Conservation (phyloP, 148 eudicot genomes). For the Cornus suecica region DNA sequence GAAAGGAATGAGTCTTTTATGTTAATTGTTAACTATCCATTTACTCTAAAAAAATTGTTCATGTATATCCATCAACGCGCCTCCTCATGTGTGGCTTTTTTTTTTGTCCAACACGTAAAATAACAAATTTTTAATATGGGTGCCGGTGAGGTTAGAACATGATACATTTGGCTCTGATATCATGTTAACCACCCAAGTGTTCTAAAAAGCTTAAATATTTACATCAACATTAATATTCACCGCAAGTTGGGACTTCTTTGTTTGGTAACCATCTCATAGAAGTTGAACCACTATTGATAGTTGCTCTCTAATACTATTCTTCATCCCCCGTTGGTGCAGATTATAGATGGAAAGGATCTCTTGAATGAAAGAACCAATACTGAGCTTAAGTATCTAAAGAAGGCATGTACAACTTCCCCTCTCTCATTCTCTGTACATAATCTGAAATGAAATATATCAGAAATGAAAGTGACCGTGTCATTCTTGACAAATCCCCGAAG, state of each 20-base stretch:
- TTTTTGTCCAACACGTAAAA: too few species aligned
- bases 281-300: background rate
- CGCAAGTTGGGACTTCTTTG: background rate
- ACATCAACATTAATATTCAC: too few species aligned
- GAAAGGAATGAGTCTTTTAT: too few species aligned
- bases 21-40: too few species aligned
- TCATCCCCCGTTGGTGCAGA: conserved; percentile 38
- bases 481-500: background rate
- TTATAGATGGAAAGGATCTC: conserved; percentile 87
- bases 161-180: too few species aligned
- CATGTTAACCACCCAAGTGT: too few species aligned
- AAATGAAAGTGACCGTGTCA: background rate
- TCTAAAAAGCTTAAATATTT: too few species aligned
- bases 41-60: too few species aligned
- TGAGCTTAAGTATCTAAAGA: conserved; percentile 75
- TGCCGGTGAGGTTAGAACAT: too few species aligned
- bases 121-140: too few species aligned
- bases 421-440: background rate
- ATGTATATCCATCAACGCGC: too few species aligned
- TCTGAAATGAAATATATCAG: background rate
- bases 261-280: background rate
- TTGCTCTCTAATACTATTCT: background rate
- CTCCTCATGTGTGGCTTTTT: background rate
- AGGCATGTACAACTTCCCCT: conserved; percentile 39
- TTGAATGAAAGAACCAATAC: conserved; percentile 86